Conservation (phyloP, 148 eudicot species). For the Chenopodium berlandieri region DNA sequence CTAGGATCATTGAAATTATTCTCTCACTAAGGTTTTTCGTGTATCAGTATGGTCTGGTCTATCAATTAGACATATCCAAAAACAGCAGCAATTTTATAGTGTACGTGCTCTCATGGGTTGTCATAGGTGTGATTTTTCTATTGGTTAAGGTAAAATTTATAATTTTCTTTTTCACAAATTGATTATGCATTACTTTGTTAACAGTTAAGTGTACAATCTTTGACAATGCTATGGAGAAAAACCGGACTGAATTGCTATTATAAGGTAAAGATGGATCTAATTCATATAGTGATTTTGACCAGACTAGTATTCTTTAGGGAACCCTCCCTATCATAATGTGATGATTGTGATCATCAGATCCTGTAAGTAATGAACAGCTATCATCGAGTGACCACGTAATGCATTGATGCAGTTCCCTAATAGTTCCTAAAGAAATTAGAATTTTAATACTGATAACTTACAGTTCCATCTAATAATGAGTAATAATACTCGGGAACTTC, state of each 20-base stretch:
- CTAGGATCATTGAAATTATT: conserved; percentile 65
- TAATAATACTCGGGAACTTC: not conserved
- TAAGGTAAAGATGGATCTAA: not conserved
- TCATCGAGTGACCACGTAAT: not conserved
- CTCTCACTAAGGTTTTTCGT: conserved; percentile 78
- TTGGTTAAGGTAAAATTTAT: conserved; percentile 61
- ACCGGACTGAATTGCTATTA: not conserved
- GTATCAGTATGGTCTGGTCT: conserved; percentile 95
- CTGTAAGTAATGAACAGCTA: too few relatives aligned
- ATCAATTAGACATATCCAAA: conserved; percentile 82
- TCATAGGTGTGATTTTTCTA: conserved; percentile 66
- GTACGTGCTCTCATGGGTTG: conserved; percentile 91
- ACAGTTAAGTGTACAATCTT: not conserved
- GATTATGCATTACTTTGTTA: not conserved
- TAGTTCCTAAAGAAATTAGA: not conserved
- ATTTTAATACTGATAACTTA: not conserved
- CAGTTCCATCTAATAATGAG: not conserved
- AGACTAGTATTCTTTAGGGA: not conserved
- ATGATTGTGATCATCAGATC: not conserved
- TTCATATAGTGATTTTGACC: not conserved
- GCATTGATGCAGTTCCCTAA: not conserved
- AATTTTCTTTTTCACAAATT: not conserved
- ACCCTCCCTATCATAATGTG: not conserved
- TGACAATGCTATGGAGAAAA: not conserved
- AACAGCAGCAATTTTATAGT: conserved; percentile 68